These are phyloP conservation scores for Aspergillus sojae DNA, from an alignment of 2,329 filamentous ascomycete species.

Conservation along the genomic window DNA sequence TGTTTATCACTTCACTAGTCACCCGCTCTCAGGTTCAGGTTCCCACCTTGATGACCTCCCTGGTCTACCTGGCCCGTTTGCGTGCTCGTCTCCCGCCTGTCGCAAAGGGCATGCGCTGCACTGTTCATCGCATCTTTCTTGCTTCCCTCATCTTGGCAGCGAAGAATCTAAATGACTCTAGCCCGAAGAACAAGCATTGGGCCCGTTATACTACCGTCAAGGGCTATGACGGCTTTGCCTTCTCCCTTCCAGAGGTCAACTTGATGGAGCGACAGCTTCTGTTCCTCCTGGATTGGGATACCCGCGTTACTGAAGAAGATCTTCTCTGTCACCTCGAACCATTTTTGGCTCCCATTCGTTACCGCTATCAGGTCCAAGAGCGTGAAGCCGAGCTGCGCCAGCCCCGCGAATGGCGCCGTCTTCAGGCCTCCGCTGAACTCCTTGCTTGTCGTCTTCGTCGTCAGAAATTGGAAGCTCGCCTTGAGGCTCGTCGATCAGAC, in stretches of 20 bases:
- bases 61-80: slow-evolving; percentile 88
- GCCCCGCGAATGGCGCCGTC: slow-evolving; percentile 40
- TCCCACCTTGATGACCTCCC: slow-evolving; percentile 92
- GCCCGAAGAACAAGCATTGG: slow-evolving; percentile 99
- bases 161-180: slow-evolving; percentile 98
- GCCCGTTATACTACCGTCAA: slow-evolving; percentile 84
- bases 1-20: slow-evolving; percentile 90
- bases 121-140: slow-evolving; percentile 95
- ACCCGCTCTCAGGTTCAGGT: slow-evolving; percentile 95
- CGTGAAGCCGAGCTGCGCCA: slow-evolving; percentile 40
- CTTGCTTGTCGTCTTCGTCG: slow-evolving; percentile 40
- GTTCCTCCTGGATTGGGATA: slow-evolving; percentile 91
- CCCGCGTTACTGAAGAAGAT: slow-evolving; percentile 81
- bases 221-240: slow-evolving; percentile 77
- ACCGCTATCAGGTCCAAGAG: slow-evolving; percentile 56
- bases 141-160: slow-evolving; percentile 68
- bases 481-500: slow-evolving; percentile 25
- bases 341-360: slow-evolving; percentile 83
- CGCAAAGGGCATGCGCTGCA: slow-evolving; percentile 94
- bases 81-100: slow-evolving; percentile 85
- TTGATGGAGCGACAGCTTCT: slow-evolving; percentile 99
- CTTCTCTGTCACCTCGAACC: slow-evolving; percentile 84
- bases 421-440: slow-evolving; percentile 39
- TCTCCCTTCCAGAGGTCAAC: slow-evolving; percentile 94
- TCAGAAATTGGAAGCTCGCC: slow-evolving; percentile 38